Conservation (phyloP, 495 filamentous ascomycete species). For the Aspergillus campestris region DNA sequence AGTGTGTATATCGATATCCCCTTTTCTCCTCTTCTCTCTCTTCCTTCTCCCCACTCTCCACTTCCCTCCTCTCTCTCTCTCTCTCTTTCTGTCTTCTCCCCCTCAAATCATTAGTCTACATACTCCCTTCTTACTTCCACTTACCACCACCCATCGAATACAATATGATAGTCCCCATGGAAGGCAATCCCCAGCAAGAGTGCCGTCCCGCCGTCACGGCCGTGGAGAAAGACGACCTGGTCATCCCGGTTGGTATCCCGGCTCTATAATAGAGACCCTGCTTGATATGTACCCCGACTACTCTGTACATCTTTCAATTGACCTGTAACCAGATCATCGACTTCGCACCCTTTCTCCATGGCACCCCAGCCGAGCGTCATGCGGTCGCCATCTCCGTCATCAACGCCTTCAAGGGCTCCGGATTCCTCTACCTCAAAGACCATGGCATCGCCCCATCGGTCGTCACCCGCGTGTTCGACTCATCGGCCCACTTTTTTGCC, state of each 20-base stretch:
- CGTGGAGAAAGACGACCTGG: conserved; percentile 56
- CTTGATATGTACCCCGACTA: background rate
- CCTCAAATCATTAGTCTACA: background rate
- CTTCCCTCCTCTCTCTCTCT: background rate
- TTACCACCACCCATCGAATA: background rate
- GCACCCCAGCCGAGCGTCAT: conserved; percentile 51
- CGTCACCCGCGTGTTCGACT: conserved; percentile 54
- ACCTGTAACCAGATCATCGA: conserved; percentile 62
- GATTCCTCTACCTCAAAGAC: conserved; percentile 85
- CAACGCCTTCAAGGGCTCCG: conserved; percentile 71
- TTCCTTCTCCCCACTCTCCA: background rate
- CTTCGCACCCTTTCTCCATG: conserved; percentile 66
- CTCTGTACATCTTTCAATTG: background rate
- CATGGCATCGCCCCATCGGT: conserved; percentile 56
- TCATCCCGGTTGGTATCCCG: conserved; percentile 54
- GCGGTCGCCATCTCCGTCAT: conserved; percentile 64
- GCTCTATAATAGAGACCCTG: background rate
- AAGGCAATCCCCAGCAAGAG: conserved; percentile 14
- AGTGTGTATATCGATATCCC: background rate
- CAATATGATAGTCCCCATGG: conserved; percentile 6
- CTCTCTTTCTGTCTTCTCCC: background rate
- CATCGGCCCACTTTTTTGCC: conserved; percentile 70
- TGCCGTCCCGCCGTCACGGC: conserved; percentile 33
- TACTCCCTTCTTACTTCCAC: background rate
- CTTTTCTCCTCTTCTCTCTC: background rate